phyloP scores from a whole-genome alignment of 306 rosid genomes.

The Vigna angularis region DNA sequence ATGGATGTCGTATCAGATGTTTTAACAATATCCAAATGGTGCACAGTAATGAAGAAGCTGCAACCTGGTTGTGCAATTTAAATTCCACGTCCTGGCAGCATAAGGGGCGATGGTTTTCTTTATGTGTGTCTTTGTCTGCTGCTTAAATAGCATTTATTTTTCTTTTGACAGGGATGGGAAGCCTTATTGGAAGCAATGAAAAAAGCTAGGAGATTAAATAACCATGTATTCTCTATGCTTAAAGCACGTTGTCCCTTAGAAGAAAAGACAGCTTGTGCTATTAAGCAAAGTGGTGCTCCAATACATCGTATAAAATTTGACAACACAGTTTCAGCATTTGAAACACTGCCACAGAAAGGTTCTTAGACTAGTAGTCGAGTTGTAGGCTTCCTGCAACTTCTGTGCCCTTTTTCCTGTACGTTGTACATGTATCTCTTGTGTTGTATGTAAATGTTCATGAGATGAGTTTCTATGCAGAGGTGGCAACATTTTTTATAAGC shows the following conservation, averaged over 20 bases:
- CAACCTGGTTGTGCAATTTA: slow-evolving; percentile 9
- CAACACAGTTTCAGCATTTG: slow-evolving; percentile 95
- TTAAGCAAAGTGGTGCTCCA: slow-evolving; percentile 98
- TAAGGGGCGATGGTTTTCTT: neutral
- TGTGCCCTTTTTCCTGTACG: neutral
- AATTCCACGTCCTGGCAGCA: slow-evolving; percentile 20
- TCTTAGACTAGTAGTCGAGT: slow-evolving; percentile 48
- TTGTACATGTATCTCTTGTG: slow-evolving; percentile 23
- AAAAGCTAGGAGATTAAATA: slow-evolving; percentile 95
- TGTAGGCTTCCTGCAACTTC: slow-evolving; percentile 8
- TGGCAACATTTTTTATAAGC: neutral
- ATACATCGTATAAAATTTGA: slow-evolving; percentile 86
- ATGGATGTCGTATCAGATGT: slow-evolving; percentile 10
- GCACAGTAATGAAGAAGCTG: slow-evolving; percentile 21
- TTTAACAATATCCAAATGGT: neutral
- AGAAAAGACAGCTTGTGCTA: slow-evolving; percentile 98
- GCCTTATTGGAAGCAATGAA: slow-evolving; percentile 85
- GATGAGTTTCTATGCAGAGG: slow-evolving; percentile 2
- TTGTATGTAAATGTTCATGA: slow-evolving; percentile 30
- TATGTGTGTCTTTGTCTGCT: too few species aligned
- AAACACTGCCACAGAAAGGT: slow-evolving; percentile 95
- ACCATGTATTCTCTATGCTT: slow-evolving; percentile 96
- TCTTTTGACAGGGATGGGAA: slow-evolving; percentile 84
- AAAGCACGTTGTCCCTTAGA: slow-evolving; percentile 98
- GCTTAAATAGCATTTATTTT: neutral